Conservation (phyloP, 768 basidiomycete species). For the Russula griseocarnosa region DNA sequence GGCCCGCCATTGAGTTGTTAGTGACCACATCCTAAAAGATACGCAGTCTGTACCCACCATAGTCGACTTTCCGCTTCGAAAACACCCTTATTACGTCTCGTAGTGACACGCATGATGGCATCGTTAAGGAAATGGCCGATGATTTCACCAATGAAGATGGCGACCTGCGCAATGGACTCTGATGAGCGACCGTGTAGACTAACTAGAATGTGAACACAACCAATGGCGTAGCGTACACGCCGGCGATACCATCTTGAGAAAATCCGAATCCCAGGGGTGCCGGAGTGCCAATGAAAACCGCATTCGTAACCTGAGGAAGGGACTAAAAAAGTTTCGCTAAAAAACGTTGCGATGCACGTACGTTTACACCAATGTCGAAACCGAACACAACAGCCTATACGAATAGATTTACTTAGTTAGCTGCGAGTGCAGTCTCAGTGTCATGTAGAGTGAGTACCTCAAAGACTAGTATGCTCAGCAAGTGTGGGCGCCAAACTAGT, state of each 20-base stretch:
- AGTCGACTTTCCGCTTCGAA: constrained; percentile 56
- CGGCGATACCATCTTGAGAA: constrained; percentile 47
- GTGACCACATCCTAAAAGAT: not conserved
- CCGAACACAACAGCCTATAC: constrained; percentile 55
- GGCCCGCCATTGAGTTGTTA: not conserved
- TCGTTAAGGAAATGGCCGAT: constrained; percentile 51
- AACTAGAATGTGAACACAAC: constrained; percentile 33
- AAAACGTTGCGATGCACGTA: constrained; percentile 30
- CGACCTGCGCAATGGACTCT: constrained; percentile 37
- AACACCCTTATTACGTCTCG: constrained; percentile 47
- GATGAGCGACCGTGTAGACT: not conserved
- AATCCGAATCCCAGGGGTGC: constrained; percentile 46
- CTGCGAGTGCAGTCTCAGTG: not conserved
- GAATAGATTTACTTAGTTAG: not conserved
- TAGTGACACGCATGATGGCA: constrained; percentile 42
- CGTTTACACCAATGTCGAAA: constrained; percentile 61
- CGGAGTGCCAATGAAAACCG: constrained; percentile 57
- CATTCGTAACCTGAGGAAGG: constrained; percentile 53
- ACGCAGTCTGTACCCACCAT: constrained; percentile 40
- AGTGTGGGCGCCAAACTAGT: constrained; percentile 59
- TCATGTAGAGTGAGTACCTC: constrained; percentile 34
- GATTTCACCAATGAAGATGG: constrained; percentile 49
- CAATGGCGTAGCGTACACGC: constrained; percentile 53
- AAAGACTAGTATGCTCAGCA: constrained; percentile 44
- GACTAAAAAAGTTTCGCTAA: not conserved